Evolutionary conservation across 495 filamentous ascomycete species (phyloP).

Genomic region (Penicillium malachiteum): DNA sequence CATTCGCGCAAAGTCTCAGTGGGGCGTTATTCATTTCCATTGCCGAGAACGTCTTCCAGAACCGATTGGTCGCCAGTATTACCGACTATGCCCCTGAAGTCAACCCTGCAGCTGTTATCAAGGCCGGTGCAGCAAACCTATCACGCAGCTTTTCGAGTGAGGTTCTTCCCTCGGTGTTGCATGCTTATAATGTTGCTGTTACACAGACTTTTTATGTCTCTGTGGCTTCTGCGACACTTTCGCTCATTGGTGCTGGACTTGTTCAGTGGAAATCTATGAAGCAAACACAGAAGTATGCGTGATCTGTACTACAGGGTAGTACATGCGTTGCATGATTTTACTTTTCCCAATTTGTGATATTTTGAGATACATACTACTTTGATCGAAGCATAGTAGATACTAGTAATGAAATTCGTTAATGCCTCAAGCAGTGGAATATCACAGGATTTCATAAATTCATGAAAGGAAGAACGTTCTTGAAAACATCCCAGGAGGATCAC

Average conservation of each 20-base stretch:
- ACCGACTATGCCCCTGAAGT: slow-evolving; percentile 47
- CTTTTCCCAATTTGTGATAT: no score
- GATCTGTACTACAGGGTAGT: background rate
- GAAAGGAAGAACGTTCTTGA: no score
- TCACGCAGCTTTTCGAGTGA: slow-evolving; percentile 44
- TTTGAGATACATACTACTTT: no score
- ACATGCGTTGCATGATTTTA: no score
- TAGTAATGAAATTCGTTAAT: no score
- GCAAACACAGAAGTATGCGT: slow-evolving; percentile 4
- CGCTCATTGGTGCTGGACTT: slow-evolving; percentile 56
- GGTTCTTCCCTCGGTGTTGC: slow-evolving; percentile 54
- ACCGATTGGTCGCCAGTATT: slow-evolving; percentile 62
- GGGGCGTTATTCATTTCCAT: slow-evolving; percentile 74
- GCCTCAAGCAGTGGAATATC: no score
- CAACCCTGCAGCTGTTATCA: slow-evolving; percentile 51
- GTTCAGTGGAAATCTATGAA: slow-evolving; percentile 80
- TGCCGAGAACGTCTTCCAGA: slow-evolving; percentile 75
- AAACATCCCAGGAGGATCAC: no score
- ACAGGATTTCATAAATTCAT: no score
- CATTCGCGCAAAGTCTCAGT: slow-evolving; percentile 71
- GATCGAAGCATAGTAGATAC: no score
- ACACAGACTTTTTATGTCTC: slow-evolving; percentile 67
- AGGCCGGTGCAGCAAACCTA: slow-evolving; percentile 66
- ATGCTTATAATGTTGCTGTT: slow-evolving; percentile 70
- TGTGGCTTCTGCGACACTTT: slow-evolving; percentile 57